phyloP scores from a whole-genome alignment of 352 stramenopile species.

The Aphanomyces euteiches region DNA sequence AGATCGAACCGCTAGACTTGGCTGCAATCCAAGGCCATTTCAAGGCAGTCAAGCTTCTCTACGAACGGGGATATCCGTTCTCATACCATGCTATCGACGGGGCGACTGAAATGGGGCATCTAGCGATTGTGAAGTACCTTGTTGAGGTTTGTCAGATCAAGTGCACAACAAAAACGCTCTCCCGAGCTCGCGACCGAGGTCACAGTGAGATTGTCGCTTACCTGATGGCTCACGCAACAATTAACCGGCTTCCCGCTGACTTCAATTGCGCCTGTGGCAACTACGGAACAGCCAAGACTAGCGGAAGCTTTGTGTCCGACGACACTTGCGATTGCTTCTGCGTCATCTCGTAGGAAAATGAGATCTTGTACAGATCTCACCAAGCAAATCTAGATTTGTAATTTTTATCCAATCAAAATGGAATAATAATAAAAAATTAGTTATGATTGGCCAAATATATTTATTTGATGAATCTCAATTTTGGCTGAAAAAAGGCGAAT shows the following conservation, averaged over 20 bases:
- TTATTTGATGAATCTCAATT: too few relatives aligned
- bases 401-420: too few relatives aligned
- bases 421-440: too few relatives aligned
- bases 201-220: background rate
- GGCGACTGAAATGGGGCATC: conserved; percentile 4
- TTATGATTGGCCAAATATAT: too few relatives aligned
- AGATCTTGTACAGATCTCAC: background rate
- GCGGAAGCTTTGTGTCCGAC: background rate
- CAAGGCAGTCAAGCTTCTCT: conserved; percentile 3
- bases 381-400: too few relatives aligned
- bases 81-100: conserved; percentile 12
- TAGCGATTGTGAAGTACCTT: background rate
- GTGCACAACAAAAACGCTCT: conserved; percentile 16
- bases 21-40: conserved; percentile 14
- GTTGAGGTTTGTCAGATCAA: background rate
- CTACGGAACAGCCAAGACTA: background rate
- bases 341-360: background rate
- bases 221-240: conserved; percentile 3
- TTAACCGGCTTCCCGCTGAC: background rate
- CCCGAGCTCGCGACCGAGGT: background rate
- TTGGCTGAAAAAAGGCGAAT: too few relatives aligned
- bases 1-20: conserved; percentile 3
- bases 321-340: background rate
- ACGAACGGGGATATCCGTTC: background rate
- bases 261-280: conserved; percentile 13